Base-by-base conservation (phyloP, 2,329 filamentous ascomycete genomes). In the Rhinocladiella mackenziei region DNA sequence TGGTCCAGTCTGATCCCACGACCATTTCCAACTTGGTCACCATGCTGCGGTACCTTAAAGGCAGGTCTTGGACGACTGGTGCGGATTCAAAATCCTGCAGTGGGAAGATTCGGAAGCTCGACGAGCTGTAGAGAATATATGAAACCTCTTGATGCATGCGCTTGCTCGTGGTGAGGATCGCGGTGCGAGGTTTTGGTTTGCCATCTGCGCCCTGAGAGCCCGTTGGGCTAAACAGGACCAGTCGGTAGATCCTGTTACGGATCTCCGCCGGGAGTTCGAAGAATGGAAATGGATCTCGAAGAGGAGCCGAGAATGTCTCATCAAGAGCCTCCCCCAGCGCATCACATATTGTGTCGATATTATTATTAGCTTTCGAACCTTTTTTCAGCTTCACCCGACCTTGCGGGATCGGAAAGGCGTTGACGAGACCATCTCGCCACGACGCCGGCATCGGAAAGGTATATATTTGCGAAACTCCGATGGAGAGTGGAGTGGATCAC, bases 1-100 rank as follows among this genome's bases (percentile, higher is more conserved):
- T 66, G 3, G 69, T 76, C 75, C 78, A 81, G 42, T 76, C 77
- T 2, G 75, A 76, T 0, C 78, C 78, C 3, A 81, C 61, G 3
- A 77, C 69, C 49, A 81, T 60, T 58, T 80, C 77, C 28, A 80
- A 57, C 3, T 69, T 71, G 9, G 69, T 72, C 41, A 82, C 65
- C 18, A 66, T 68, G 15, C 65, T 61, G 19, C 74, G 70, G 62
- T 81, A 77, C 42, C 64, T 68, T 3, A 66, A 61, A 2, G 75
- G 67, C 10, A 81, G 62, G 40, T 72, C 70, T 5, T 70, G 61
- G 20, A 81, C 53, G n/a, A 63, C 63, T 9, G 67, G 67, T 43
- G 62, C 57, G 19, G 59, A 59, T 23, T 62, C 71, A 42, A 71
- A 71, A 32, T 74, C 71, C 56, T 77, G 71, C 18, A 74, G 63